Percentiles rank a stretch among this genome's conserved stretches.
Conservation (phyloP, 1,284 basidiomycete species). For the Laetiporus sulphureus region DNA sequence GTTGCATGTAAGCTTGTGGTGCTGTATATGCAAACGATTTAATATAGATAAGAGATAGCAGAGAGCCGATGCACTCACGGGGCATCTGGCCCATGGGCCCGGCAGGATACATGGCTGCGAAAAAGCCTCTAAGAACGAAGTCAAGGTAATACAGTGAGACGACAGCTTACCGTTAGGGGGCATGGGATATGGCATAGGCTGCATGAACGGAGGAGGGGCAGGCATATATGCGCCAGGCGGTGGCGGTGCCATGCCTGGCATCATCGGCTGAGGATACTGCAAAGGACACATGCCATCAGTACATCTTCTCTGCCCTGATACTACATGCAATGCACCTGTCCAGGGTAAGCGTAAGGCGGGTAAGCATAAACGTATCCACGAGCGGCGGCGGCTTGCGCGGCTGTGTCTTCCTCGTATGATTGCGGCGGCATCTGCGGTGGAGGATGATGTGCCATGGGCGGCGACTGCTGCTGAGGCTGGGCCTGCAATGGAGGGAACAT, state of each 20-base stretch:
- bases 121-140: no score
- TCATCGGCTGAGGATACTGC: conserved; percentile 50
- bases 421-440: conserved; percentile 64
- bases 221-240: conserved; percentile 73
- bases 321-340: conserved; percentile 45
- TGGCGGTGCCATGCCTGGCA: conserved; percentile 73
- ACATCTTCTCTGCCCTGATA: not conserved
- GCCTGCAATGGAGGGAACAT: conserved; percentile 62
- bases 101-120: conserved; percentile 69
- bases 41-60: no score
- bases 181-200: conserved; percentile 78
- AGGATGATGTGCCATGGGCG: conserved; percentile 61
- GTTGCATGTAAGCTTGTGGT: conserved; percentile 66
- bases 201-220: conserved; percentile 66
- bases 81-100: conserved; percentile 79
- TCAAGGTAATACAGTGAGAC: not conserved
- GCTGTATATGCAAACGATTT: conserved; percentile 33
- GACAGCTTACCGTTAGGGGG: conserved; percentile 60
- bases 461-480: conserved; percentile 46
- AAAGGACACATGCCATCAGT: not conserved
- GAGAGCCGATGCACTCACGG: conserved; percentile 40
- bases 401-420: conserved; percentile 64
- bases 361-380: conserved; percentile 65
- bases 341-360: conserved; percentile 66
- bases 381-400: conserved; percentile 51